Base-by-base conservation (phyloP, 352 stramenopile species). In the Albugo candida region DNA sequence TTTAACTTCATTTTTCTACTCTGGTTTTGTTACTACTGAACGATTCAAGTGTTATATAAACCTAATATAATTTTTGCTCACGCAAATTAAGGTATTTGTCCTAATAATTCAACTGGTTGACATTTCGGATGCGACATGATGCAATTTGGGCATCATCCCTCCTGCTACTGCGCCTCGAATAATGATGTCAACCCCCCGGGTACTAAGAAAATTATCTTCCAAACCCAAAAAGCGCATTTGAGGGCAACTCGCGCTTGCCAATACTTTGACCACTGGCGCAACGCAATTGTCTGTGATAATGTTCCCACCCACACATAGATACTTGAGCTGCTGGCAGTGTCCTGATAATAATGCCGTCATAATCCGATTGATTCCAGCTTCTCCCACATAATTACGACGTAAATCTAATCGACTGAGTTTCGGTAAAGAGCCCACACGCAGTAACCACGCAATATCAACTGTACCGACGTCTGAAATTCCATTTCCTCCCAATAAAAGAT, bases 211-310 rank as follows among this genome's bases (percentile, higher is more conserved):
- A 52, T 86, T 86, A 51, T 83, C 70, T 46, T 86, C 74, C 1
- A 86, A 60, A 0, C 74, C 74, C 20, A 86, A 65, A 58, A 86
- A 86, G 17, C 70, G 69, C 65, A 86, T 70, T 49, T 83, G 70
- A 17, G 73, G 73, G 21, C 73, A 86, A 27, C 67, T 52, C 0
- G 70, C 61, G 50, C 60, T 78, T 6, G 68, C 67, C 11, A 86
- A 52, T 16, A 86, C 46, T 41, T 73, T 57, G 47, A 82, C 65
- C 1, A 86, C 70, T 0, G 70, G 70, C 2, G 65, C 55, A n/a
- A 86, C 73, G 47, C 70, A 70, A 59, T 79, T 81, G 61, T 86
- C 74, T 27, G 74, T 83, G 57, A 86, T 83, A 49, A 83, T 86
- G 55, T 86, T 86, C 55, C 74, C 74, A 20, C 74, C 74, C 67